Base-by-base conservation (phyloP, 305 asterid species). In the Fraxinus angustifolia region DNA sequence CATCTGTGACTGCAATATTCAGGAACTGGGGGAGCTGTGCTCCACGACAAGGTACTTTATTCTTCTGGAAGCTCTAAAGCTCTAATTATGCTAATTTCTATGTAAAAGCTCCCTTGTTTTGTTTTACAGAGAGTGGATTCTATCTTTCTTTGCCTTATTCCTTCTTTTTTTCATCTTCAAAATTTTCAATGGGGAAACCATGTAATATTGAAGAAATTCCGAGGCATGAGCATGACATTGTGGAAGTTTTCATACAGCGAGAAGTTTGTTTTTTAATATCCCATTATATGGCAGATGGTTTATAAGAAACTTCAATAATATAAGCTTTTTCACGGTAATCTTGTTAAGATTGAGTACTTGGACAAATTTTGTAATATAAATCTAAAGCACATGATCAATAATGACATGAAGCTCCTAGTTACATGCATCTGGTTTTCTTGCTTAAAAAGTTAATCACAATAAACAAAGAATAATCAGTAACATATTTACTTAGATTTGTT, bases 21-120 rank as follows among this genome's bases (percentile, higher is more conserved):
- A 88, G 42, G 96, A 93, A 74, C 87, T 93, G 83, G 89, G 75
- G 81, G 92, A 88, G 34, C 89, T 93, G 45, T 95, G 99, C 82
- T 72, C 84, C 85, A 93, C 98, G 26, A 91, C 93, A 75, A 95
- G 99, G 98, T 95, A 82, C 74, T 19, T 72, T 76, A 78, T 79
- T 30, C 79, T 33, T 60, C 50, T 30, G 31, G 26, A 42, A 79
- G n/a, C 36, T 76, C 36, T 19, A 38, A 33, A 17, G 1, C 80
- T 14, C 11, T 12, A 31, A 28, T 38, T 71, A 33, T 73, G 10
- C 60, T 17, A 26, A 62, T 23, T 23, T 62, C 36, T 42, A 36
- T 17, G 56, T 8, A 8, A 35, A 23, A 10, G 7, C 7, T 65
- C 78, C 50, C 35, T 74, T 23, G 60, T 48, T 80, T 58, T 76